phyloP scores from a whole-genome alignment of 2,329 filamentous ascomycete genomes.

The Cladosporium sp. region DNA sequence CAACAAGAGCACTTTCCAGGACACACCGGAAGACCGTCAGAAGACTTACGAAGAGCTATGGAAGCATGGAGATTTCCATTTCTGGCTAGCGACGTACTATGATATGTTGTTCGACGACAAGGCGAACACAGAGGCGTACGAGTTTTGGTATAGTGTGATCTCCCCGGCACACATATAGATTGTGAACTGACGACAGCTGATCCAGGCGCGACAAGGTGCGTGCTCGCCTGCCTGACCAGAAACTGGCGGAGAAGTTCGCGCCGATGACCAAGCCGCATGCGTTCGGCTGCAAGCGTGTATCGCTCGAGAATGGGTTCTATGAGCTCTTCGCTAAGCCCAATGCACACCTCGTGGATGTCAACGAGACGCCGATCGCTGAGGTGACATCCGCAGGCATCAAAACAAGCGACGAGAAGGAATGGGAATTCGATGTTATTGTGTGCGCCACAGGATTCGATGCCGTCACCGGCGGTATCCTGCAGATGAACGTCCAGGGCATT shows the following conservation, averaged over 20 bases:
- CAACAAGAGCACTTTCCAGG: constrained; percentile 39
- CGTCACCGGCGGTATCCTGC: constrained; percentile 31
- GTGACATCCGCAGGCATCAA: constrained; percentile 42
- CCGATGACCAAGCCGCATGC: constrained; percentile 7
- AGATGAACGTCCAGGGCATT: constrained; percentile 32
- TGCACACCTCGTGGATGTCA: constrained; percentile 37
- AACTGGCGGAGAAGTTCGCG: constrained; percentile 9
- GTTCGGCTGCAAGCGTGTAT: constrained; percentile 9
- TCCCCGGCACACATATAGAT: not conserved
- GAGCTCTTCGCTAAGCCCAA: constrained; percentile 22
- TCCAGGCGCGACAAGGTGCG: constrained; percentile 10
- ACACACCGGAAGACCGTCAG: constrained; percentile 35
- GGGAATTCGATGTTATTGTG: constrained; percentile 41
- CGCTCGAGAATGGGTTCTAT: constrained; percentile 32
- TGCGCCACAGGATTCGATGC: constrained; percentile 45
- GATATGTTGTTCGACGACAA: constrained; percentile 30
- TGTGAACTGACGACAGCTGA: not conserved
- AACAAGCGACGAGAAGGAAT: constrained; percentile 37
- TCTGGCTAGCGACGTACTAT: constrained; percentile 40
- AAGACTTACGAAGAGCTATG: constrained; percentile 39
- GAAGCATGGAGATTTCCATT: constrained; percentile 33
- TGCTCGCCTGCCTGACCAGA: constrained; percentile 2
- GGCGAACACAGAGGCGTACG: constrained; percentile 39
- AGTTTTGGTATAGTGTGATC: constrained; percentile 35
- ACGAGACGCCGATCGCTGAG: constrained; percentile 38